Conservation (phyloP, 2,329 filamentous ascomycete species). For the Fusarium agapanthi region DNA sequence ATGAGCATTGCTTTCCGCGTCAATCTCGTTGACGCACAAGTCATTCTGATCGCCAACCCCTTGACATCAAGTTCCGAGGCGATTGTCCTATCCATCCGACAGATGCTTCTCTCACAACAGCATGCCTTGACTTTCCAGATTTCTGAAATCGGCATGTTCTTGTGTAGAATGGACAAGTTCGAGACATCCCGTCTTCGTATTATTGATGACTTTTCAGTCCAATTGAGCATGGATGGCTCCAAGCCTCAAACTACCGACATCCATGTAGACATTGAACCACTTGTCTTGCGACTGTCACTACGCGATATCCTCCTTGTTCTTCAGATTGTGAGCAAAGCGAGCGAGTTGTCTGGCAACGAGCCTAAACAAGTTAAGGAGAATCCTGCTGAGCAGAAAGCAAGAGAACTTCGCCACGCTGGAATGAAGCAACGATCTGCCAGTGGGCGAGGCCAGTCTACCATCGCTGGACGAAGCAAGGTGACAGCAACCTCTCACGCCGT, state of each 20-base stretch:
- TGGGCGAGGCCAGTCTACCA: conserved; percentile 63
- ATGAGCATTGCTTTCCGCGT: conserved; percentile 88
- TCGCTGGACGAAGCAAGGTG: conserved; percentile 50
- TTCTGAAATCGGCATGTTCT: conserved; percentile 95
- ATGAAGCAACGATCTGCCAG: conserved; percentile 66
- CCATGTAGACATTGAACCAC: conserved; percentile 86
- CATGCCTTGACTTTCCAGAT: conserved; percentile 94
- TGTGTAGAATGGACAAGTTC: conserved; percentile 98
- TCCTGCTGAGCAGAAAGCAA: conserved; percentile 63
- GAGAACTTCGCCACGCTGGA: conserved; percentile 59
- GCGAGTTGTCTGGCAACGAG: conserved; percentile 79
- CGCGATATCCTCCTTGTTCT: conserved; percentile 94
- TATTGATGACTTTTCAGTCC: conserved; percentile 94
- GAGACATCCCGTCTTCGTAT: conserved; percentile 90
- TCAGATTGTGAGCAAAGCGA: conserved; percentile 90
- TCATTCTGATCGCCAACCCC: conserved; percentile 96
- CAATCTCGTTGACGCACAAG: conserved; percentile 94
- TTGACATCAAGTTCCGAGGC: conserved; percentile 90
- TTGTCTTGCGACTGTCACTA: conserved; percentile 88
- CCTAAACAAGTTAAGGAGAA: conserved; percentile 53
- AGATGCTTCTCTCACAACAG: conserved; percentile 91
- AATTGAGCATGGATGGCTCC: conserved; percentile 83
- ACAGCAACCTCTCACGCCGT: conserved; percentile 48
- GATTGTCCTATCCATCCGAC: conserved; percentile 93
- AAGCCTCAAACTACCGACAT: conserved; percentile 75